Evolutionary conservation across 805 yeast species (phyloP), one percentile per base, ranked within the genome.

Genomic region (Metschnikowia vanudenii): DNA sequence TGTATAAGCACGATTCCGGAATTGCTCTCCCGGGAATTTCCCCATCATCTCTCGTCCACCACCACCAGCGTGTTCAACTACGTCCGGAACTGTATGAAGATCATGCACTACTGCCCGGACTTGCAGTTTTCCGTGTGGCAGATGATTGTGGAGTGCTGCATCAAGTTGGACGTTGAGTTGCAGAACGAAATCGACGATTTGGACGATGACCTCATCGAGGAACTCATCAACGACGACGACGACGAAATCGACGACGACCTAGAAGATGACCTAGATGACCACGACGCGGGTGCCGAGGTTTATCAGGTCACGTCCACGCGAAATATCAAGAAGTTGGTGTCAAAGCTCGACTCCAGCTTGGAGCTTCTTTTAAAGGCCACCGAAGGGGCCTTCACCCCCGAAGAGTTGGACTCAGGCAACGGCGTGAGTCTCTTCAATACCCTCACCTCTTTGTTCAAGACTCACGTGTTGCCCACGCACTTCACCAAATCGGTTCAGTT

Each of bases 401-500:
- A 79, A 24, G 73, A 75, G 36, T 59, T 85, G 26, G 76, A 75
- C 44, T 68, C 76, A 19, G 90, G 87, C 12, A 81, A 78, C 47
- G 88, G 90, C 1, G 78, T 88, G 7, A 66, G 74, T 12, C 68
- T 88, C 13, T 92, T 84, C 69, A 84, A 84, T 54, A 84, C 88
- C 2, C 70, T 94, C 46, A 79, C 86, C 1, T 79, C 91, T 1
- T 71, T 88, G 20, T 92, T 92, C 74, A 83, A 82, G 58, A 76
- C 89, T 1, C 94, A 88, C 56, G 79, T 94, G 33, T 71, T 92
- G 50, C 95, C 97, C 19, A 94, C 99, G 1, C 96, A 91, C 64
- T 85, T 85, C 63, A 92, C 98, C 11, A 82, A 88, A 58, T 84
- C 90, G 34, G 83, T 88, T 18, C 99, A 92, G 65, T 92, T 86